phyloP scores from a whole-genome alignment of 805 yeast species.

The Myxozyma geophila region DNA sequence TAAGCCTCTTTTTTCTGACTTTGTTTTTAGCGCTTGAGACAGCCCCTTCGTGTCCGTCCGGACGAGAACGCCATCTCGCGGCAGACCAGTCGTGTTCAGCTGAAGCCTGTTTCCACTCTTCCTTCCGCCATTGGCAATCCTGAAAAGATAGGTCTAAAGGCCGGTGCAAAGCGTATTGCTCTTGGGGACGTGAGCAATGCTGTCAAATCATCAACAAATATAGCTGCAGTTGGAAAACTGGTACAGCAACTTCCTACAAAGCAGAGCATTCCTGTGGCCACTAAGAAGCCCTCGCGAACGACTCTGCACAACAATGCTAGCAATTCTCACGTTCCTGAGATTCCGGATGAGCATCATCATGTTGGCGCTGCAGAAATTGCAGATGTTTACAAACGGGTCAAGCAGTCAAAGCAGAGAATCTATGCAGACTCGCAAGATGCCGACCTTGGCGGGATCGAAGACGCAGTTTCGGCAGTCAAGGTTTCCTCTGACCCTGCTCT shows the following conservation, averaged over 20 bases:
- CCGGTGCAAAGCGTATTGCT: constrained; percentile 35
- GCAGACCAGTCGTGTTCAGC: constrained; percentile 13
- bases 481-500: constrained; percentile 15
- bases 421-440: constrained; percentile 12
- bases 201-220: constrained; percentile 1
- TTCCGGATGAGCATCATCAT: constrained; percentile 23
- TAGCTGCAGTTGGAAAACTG: constrained; percentile 25
- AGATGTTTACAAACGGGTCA: constrained; percentile 25
- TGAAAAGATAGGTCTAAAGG: constrained; percentile 30
- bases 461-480: constrained; percentile 8
- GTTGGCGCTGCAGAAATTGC: constrained; percentile 27
- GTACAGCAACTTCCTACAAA: constrained; percentile 23
- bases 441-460: constrained; percentile 3
- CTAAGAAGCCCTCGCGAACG: constrained; percentile 11
- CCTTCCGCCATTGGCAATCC: constrained; percentile 4
- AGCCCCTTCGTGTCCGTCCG: constrained; percentile 31
- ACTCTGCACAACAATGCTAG: not conserved
- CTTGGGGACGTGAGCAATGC: constrained; percentile 36
- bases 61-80: constrained; percentile 31
- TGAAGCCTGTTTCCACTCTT: constrained; percentile 17
- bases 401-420: constrained; percentile 12
- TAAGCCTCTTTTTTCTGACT: not conserved
- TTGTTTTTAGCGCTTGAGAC: constrained; percentile 13
- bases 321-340: constrained; percentile 5
- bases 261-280: not conserved